These are phyloP conservation scores for Ganoderma multipileum DNA, from an alignment of 1,284 basidiomycete genomes.

Conservation along the genomic window DNA sequence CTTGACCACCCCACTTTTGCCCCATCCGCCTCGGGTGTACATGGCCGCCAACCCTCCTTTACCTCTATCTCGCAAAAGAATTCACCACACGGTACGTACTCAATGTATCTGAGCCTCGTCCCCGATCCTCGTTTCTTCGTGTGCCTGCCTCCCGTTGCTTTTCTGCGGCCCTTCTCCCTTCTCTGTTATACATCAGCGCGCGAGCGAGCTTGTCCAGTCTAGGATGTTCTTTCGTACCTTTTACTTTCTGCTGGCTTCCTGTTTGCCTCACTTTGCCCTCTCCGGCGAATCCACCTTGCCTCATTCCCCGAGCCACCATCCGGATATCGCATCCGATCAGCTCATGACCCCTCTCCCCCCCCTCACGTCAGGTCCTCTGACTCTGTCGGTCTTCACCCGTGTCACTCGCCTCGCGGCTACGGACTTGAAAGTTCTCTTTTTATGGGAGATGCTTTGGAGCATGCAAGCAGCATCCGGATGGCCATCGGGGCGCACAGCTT, in stretches of 20 bases:
- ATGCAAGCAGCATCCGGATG: background rate
- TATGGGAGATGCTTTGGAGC: background rate
- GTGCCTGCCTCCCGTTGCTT: background rate
- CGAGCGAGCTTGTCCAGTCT: background rate
- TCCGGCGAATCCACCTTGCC: constrained; percentile 18
- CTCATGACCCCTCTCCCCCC: constrained; percentile 21
- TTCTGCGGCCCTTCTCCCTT: background rate
- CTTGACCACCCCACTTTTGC: constrained; percentile 9
- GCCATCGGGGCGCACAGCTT: background rate
- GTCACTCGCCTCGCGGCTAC: background rate
- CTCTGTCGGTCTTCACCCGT: constrained; percentile 1
- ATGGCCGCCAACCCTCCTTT: constrained; percentile 10
- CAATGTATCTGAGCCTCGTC: background rate
- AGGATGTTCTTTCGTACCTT: constrained; percentile 7
- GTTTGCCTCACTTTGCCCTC: constrained; percentile 4
- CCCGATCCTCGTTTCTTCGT: background rate
- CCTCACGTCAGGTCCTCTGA: background rate
- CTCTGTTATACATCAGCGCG: background rate
- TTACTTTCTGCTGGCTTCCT: background rate
- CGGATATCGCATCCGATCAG: constrained; percentile 31
- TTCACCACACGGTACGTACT: constrained; percentile 15
- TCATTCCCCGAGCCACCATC: constrained; percentile 18
- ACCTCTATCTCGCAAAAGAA: constrained; percentile 8
- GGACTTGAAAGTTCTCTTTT: background rate
- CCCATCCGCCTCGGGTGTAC: constrained; percentile 4